These are phyloP conservation scores for Nicotiana rustica DNA, from an alignment of 305 asterid genomes.

Conservation along the genomic window DNA sequence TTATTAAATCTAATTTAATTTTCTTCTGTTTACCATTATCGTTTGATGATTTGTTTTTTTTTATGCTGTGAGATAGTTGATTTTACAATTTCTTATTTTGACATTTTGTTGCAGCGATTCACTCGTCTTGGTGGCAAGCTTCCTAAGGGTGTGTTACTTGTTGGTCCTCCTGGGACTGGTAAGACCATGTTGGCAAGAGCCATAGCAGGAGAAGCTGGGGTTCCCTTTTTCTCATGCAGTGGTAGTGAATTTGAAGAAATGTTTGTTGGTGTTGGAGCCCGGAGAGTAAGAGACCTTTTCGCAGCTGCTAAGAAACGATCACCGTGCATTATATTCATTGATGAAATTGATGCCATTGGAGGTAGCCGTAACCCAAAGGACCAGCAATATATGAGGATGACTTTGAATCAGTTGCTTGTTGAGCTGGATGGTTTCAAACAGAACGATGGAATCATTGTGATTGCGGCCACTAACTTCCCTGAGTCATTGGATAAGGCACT, in stretches of 20 bases:
- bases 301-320: constrained; percentile 97
- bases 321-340: constrained; percentile 92
- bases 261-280: constrained; percentile 97
- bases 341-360: constrained; percentile 97
- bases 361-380: constrained; percentile 97
- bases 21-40: not conserved
- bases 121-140: constrained; percentile 97
- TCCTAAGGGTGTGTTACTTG: constrained; percentile 90
- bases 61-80: not conserved
- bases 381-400: constrained; percentile 97
- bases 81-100: constrained; percentile 38
- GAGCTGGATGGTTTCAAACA: constrained; percentile 98
- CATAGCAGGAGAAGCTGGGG: constrained; percentile 95
- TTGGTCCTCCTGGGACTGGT: constrained; percentile 99
- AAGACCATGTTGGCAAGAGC: constrained; percentile 98
- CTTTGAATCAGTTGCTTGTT: constrained; percentile 92
- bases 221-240: constrained; percentile 90
- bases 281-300: constrained; percentile 88
- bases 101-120: constrained; percentile 64
- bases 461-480: constrained; percentile 95
- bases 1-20: not conserved
- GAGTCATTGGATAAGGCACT: constrained; percentile 96
- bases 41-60: not conserved
- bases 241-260: constrained; percentile 95
- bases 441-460: constrained; percentile 92